Percentiles rank a stretch among this genome's conserved stretches.
These are phyloP conservation scores for Saccharomyces kudriavzevii DNA, from an alignment of 805 yeast genomes.

Conservation along the genomic window DNA sequence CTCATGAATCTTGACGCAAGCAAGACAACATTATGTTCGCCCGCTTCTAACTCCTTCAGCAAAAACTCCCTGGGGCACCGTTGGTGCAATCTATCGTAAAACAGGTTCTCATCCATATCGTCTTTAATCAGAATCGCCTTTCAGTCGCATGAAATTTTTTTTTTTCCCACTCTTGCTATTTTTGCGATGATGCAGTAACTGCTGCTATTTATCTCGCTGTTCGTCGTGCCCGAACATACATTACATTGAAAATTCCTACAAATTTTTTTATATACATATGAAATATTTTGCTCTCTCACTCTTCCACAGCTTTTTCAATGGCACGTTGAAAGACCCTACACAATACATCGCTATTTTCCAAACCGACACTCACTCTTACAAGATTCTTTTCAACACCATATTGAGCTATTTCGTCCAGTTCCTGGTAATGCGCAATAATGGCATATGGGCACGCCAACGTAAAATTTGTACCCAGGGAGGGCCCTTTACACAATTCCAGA, in stretches of 20 bases:
- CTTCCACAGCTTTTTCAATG: constrained; percentile 31
- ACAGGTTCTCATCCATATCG: background rate
- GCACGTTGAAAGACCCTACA: constrained; percentile 43
- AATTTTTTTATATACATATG: background rate
- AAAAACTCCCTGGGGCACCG: constrained; percentile 8
- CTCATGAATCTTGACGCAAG: constrained; percentile 10
- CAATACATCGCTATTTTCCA: constrained; percentile 63
- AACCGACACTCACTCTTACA: constrained; percentile 76
- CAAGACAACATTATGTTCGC: background rate
- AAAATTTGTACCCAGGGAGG: constrained; percentile 84
- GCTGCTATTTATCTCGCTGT: constrained; percentile 7
- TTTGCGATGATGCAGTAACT: constrained; percentile 1
- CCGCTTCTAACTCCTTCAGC: background rate
- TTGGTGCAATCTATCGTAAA: constrained; percentile 11
- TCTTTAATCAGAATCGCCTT: background rate
- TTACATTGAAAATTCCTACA: constrained; percentile 3
- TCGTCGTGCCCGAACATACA: background rate
- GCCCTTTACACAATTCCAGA: constrained; percentile 52
- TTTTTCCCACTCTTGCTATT: background rate
- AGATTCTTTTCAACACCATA: constrained; percentile 79
- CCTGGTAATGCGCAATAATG: constrained; percentile 75
- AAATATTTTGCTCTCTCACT: background rate
- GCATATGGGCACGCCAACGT: constrained; percentile 80
- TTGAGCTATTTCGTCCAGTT: constrained; percentile 66
- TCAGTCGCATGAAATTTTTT: background rate